Conservation (phyloP, 768 basidiomycete species). For the Boletus reticuloceps region DNA sequence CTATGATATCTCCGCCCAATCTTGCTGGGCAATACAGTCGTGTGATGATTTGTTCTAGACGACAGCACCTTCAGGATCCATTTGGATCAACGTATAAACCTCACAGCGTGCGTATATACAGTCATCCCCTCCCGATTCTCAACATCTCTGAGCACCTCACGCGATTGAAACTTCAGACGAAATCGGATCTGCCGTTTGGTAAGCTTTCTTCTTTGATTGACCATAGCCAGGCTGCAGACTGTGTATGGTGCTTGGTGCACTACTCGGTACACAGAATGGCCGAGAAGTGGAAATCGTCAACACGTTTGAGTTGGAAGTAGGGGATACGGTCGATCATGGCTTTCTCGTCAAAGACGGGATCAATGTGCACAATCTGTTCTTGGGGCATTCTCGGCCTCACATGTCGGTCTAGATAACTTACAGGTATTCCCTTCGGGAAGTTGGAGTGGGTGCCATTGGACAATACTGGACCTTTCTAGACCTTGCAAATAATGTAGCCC, state of each 20-base stretch:
- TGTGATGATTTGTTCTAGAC: too few species aligned
- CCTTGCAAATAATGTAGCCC: too few species aligned
- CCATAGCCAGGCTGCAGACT: not conserved
- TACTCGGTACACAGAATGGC: slow-evolving; percentile 91
- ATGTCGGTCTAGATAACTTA: slow-evolving; percentile 60
- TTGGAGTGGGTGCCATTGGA: too few species aligned
- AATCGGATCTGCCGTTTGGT: slow-evolving; percentile 57
- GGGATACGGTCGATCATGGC: slow-evolving; percentile 72
- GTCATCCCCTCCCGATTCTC: too few species aligned
- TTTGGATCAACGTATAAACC: too few species aligned
- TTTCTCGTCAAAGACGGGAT: slow-evolving; percentile 83
- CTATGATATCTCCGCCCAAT: too few species aligned
- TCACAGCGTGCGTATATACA: too few species aligned
- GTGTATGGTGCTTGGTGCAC: slow-evolving; percentile 80
- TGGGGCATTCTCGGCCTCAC: slow-evolving; percentile 1
- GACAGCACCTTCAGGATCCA: too few species aligned
- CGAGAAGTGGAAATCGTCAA: slow-evolving; percentile 97
- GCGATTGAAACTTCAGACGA: too few species aligned
- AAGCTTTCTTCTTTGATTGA: slow-evolving; percentile 14
- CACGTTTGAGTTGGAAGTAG: slow-evolving; percentile 81
- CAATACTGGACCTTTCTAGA: too few species aligned
- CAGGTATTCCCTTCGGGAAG: slow-evolving; percentile 86
- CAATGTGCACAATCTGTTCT: slow-evolving; percentile 59
- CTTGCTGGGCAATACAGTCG: too few species aligned
- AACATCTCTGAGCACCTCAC: too few species aligned